These are phyloP conservation scores for Aspergillus biplanus DNA, from an alignment of 495 filamentous ascomycete species.

Conservation along the genomic window DNA sequence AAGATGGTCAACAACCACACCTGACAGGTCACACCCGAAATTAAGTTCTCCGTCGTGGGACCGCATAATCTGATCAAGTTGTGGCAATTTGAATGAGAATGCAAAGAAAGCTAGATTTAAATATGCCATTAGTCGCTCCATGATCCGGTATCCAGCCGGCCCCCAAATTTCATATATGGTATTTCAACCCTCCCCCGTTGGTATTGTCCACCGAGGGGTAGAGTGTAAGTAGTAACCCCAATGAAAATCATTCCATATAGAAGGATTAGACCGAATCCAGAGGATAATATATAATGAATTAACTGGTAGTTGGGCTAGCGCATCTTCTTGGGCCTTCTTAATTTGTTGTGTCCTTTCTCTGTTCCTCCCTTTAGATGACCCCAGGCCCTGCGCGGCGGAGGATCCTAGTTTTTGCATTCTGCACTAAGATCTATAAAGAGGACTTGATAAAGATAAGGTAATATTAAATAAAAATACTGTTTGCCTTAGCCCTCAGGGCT, in stretches of 20 bases:
- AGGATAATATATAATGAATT: conserved; percentile 19
- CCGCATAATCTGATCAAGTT: conserved; percentile 24
- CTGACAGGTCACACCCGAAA: conserved; percentile 26
- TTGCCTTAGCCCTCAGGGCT: too few species aligned
- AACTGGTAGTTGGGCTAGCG: conserved; percentile 4
- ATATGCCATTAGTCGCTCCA: conserved; percentile 19
- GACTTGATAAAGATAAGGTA: too few species aligned
- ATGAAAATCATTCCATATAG: conserved; percentile 24
- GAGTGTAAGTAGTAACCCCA: conserved; percentile 28
- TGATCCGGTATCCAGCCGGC: conserved; percentile 29
- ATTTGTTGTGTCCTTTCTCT: too few species aligned
- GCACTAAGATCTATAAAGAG: too few species aligned
- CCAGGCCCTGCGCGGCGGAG: too few species aligned
- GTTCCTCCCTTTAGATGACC: too few species aligned
- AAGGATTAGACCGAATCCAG: conserved; percentile 18
- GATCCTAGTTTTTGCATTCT: too few species aligned
- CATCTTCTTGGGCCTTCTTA: conserved; percentile 9
- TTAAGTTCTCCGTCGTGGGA: conserved; percentile 23
- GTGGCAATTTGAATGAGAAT: conserved; percentile 20
- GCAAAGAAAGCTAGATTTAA: conserved; percentile 26
- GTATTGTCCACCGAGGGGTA: not conserved
- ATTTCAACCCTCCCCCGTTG: conserved; percentile 28
- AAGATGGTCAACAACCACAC: conserved; percentile 26
- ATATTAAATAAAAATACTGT: too few species aligned
- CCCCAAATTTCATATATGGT: conserved; percentile 21